phyloP scores from a whole-genome alignment of 805 yeast genomes.

The Teunomyces barrocoloradensis region DNA sequence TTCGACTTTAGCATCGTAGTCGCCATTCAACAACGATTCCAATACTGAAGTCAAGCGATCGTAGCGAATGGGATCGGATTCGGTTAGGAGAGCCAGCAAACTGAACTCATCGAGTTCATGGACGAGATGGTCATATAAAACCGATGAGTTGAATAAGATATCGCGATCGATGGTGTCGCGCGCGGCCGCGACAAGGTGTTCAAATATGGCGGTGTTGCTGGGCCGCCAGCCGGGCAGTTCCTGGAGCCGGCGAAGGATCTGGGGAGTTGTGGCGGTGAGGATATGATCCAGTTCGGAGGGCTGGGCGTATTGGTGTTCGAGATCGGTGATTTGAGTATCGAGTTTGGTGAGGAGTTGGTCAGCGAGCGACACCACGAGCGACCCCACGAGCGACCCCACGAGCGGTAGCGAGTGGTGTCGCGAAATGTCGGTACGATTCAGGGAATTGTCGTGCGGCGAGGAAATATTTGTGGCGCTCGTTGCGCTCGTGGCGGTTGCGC shows the following conservation, averaged over 20 bases:
- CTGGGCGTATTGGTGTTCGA: slow-evolving; percentile 49
- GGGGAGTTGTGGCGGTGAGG: slow-evolving; percentile 43
- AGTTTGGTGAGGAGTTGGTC: slow-evolving; percentile 36
- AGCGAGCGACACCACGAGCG: slow-evolving; percentile 15
- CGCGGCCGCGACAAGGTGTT: slow-evolving; percentile 39
- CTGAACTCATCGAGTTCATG: slow-evolving; percentile 21
- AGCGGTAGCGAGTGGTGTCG: too few species aligned
- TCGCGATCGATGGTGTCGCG: slow-evolving; percentile 53
- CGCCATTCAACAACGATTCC: too few species aligned
- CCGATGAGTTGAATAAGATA: slow-evolving; percentile 53
- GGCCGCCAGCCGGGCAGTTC: slow-evolving; percentile 60
- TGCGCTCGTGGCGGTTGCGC: neutral
- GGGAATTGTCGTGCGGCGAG: too few species aligned
- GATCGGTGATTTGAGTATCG: slow-evolving; percentile 44
- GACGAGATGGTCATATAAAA: slow-evolving; percentile 50
- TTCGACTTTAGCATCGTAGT: too few species aligned
- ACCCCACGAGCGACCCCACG: slow-evolving; percentile 14
- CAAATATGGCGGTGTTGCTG: slow-evolving; percentile 41
- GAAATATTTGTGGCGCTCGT: too few species aligned
- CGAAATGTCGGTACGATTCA: too few species aligned
- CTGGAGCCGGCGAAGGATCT: slow-evolving; percentile 44
- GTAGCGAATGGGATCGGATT: too few species aligned
- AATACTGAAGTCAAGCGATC: too few species aligned
- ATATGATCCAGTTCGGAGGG: slow-evolving; percentile 54
- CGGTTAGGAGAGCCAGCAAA: slow-evolving; percentile 3